A percentile compares a stretch with the other conserved stretches of the same genome.
phyloP scores from a whole-genome alignment of 139 green algal species.

The Marvania coccoides region DNA sequence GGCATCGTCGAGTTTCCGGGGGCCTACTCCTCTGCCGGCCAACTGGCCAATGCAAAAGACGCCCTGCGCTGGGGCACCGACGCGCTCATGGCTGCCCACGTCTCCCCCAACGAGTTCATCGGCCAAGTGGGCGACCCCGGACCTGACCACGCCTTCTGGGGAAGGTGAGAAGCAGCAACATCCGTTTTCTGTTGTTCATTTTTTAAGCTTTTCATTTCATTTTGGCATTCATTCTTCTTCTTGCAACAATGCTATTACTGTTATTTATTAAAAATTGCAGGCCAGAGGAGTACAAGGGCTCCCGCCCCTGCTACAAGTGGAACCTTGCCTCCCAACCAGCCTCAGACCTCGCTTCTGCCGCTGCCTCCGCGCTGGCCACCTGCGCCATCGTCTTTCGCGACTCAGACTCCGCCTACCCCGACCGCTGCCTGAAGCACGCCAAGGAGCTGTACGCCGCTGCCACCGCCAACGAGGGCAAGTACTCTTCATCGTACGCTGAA shows the following conservation, averaged over 20 bases:
- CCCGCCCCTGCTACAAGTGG: constrained; percentile 19
- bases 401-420: constrained; percentile 32
- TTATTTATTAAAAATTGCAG: constrained; percentile 14
- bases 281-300: constrained; percentile 24
- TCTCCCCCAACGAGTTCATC: constrained; percentile 14
- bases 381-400: constrained; percentile 36
- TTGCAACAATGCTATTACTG: background rate
- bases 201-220: background rate
- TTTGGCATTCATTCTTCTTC: background rate
- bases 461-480: constrained; percentile 35
- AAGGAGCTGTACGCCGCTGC: constrained; percentile 37
- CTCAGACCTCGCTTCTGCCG: constrained; percentile 43
- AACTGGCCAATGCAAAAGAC: constrained; percentile 7
- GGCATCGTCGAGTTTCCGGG: constrained; percentile 40
- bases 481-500: constrained; percentile 21
- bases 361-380: constrained; percentile 42
- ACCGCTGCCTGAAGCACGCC: constrained; percentile 30
- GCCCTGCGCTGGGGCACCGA: constrained; percentile 42
- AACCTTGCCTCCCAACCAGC: constrained; percentile 25
- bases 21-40: constrained; percentile 7
- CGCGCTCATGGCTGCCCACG: constrained; percentile 45
- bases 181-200: too few relatives aligned
- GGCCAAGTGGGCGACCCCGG: constrained; percentile 21
- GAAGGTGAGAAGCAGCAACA: constrained; percentile 33
- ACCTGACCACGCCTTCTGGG: constrained; percentile 50